Base-by-base conservation (phyloP, 2,329 filamentous ascomycete genomes). In the Fusarium sp. region DNA sequence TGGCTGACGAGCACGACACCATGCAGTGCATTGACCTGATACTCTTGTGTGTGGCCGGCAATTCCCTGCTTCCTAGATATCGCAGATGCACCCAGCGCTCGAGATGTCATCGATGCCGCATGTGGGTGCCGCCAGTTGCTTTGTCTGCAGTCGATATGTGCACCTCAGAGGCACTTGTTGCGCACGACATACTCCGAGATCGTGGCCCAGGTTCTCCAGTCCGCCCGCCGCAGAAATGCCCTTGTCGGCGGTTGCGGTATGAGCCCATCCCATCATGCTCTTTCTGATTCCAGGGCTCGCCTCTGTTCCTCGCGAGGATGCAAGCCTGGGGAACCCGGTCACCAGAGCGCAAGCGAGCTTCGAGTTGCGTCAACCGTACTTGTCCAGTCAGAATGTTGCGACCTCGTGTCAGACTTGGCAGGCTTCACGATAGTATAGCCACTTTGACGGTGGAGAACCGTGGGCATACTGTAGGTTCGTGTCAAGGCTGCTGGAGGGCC, bases 1-100 rank as follows among this genome's bases (percentile, higher is more conserved):
- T 78, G 75, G 75, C 70, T 70, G 62, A 67, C 35, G 66, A 65
- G 66, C 68, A 77, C 75, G 61, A 54, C 70, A 69, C 57, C 56
- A 69, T 45, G 70, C 64, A 61, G 73, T 71, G 65, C 66, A 58
- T 65, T 68, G 67, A 35, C 30, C 59, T 71, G 71, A 68, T 75
- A 65, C 72, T 57, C 59, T 59, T 65, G 60, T 65, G 60, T 63
- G 63, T 70, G 40, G n/a, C 67, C 70, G 74, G 70, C 60, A 69
- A 66, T 72, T 70, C 73, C 76, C 64, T 68, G 68, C 52, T 47
- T 66, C 37, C 52, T 72, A 38, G 30, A 56, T 33, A 54, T 63
- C 15, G 22, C 35, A 64, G 67, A 66, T 57, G 59, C 27, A 70
- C 66, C 63, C 69, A 66, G 65, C 56, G 56, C 61, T 45, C 65